A percentile compares a stretch with the other conserved stretches of the same genome.
phyloP scores from a whole-genome alignment of 108 stramenopile species.

The Mayamaea pseudoterrestris region DNA sequence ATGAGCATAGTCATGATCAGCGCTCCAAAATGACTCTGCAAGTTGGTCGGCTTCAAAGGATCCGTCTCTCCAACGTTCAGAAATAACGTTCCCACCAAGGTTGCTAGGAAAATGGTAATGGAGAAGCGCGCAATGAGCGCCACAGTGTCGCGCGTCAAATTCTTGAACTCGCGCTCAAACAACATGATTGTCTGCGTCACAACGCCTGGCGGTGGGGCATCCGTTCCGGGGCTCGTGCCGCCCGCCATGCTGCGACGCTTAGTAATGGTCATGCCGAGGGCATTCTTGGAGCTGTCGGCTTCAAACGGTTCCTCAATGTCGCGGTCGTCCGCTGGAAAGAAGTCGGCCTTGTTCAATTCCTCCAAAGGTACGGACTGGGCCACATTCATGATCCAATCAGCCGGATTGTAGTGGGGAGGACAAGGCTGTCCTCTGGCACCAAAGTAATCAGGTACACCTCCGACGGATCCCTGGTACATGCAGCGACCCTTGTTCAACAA shows the following conservation, averaged over 20 bases:
- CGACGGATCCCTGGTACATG: slow-evolving; percentile 23
- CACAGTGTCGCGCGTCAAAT: slow-evolving; percentile 34
- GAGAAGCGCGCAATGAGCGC: slow-evolving; percentile 44
- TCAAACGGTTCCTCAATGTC: slow-evolving; percentile 23
- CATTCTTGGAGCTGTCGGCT: slow-evolving; percentile 23
- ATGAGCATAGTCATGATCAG: slow-evolving; percentile 25
- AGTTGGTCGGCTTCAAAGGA: background rate
- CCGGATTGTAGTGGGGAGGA: slow-evolving; percentile 64
- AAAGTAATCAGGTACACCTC: slow-evolving; percentile 30
- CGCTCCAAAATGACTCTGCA: slow-evolving; percentile 49
- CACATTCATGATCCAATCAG: slow-evolving; percentile 67
- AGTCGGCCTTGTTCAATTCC: slow-evolving; percentile 28
- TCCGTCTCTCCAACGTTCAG: slow-evolving; percentile 29
- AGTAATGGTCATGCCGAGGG: slow-evolving; percentile 17
- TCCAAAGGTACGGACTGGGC: slow-evolving; percentile 36
- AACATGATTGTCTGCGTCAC: slow-evolving; percentile 32
- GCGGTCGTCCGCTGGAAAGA: slow-evolving; percentile 35
- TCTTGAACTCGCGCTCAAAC: slow-evolving; percentile 39
- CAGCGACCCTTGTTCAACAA: slow-evolving; percentile 25
- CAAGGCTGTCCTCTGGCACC: slow-evolving; percentile 32
- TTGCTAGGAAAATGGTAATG: slow-evolving; percentile 38
- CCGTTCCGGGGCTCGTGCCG: background rate
- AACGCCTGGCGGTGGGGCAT: slow-evolving; percentile 22
- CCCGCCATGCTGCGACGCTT: slow-evolving; percentile 1
- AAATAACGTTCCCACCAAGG: slow-evolving; percentile 66